Base-by-base conservation (phyloP, 495 filamentous ascomycete species). In the Talaromyces proteolyticus region DNA sequence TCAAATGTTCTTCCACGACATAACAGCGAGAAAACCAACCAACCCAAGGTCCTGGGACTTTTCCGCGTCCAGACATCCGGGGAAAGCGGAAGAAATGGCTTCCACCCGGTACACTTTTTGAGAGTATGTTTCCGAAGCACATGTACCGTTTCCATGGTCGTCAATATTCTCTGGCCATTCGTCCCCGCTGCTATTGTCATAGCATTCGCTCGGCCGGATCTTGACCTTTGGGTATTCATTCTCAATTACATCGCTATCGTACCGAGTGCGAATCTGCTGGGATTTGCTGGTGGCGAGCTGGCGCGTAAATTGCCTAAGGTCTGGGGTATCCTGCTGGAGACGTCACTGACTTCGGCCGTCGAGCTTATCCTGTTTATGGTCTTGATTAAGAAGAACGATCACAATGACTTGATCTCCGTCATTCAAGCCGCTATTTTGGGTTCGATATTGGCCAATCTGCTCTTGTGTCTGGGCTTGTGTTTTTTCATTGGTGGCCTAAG, bases 351-450 rank as follows among this genome's bases (percentile, higher is more conserved):
- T 7, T 84, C 87, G 8, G 64, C 89, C 4, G 89, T 94, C 42
- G 89, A 95, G 56, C 81, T 94, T 40, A 78, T 94, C 43, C 73
- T 95, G 19, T 91, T 93, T 60, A 86, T 93, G 72, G 79, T 90
- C 6, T 60, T 95, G 43, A 56, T 75, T 22, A 44, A 53, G 43
- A 69, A 72, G 3, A 66, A 75, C 25, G 34, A 45, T 3, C 49
- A 58, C 10, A 66, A 72, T 3, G 61, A 78, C 40, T 63, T 81
- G 41, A 79, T 83, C 50, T 79, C 80, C 12, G 87, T 94, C 55
- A 91, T 95, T 56, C 79, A 87, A 59, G 86, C 87, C 20, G 89
- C 89, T 2, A 90, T 93, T 51, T 70, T 93, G 4, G 88, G 89
- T 22, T 89, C 84, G 2, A 85, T 93, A 23, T 61, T 94, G 37